Evolutionary conservation across 2,329 filamentous ascomycete species (phyloP).

Genomic region (Periconia sp.): DNA sequence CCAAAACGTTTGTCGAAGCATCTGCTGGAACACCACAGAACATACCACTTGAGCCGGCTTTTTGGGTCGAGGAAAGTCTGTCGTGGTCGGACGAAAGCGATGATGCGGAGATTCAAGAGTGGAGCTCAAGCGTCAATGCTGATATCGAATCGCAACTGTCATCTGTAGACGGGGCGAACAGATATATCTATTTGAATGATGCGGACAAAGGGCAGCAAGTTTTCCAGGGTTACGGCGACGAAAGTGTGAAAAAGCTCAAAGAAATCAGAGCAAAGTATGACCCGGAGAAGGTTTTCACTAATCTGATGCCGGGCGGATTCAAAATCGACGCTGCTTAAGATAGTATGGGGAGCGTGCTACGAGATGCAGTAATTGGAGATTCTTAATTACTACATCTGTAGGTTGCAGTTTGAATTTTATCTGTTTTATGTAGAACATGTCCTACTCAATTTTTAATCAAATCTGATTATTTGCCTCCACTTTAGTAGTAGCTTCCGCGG

Average conservation of each 20-base stretch:
- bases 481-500: too few species aligned
- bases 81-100: conserved; percentile 17
- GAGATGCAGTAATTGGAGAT: too few species aligned
- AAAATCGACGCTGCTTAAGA: too few species aligned
- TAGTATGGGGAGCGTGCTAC: too few species aligned
- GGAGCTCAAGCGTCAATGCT: conserved; percentile 53
- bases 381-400: too few species aligned
- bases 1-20: conserved; percentile 12
- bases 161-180: conserved; percentile 47
- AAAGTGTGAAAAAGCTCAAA: conserved; percentile 41
- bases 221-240: conserved; percentile 47
- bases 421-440: too few species aligned
- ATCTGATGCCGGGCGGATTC: conserved; percentile 49
- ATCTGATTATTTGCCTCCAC: too few species aligned
- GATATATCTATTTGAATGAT: conserved; percentile 25
- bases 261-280: conserved; percentile 47
- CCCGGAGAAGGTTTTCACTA: conserved; percentile 47
- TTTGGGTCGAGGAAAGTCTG: conserved; percentile 26
- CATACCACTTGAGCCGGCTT: conserved; percentile 11
- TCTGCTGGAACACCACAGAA: conserved; percentile 16
- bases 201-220: conserved; percentile 46
- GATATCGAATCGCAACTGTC: conserved; percentile 57
- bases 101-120: conserved; percentile 18
- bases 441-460: too few species aligned
- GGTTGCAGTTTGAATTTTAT: too few species aligned